Evolutionary conservation across 1,284 basidiomycete genomes (phyloP), one percentile per base, ranked within the genome.

Genomic region (Tilletiaria anomala): DNA sequence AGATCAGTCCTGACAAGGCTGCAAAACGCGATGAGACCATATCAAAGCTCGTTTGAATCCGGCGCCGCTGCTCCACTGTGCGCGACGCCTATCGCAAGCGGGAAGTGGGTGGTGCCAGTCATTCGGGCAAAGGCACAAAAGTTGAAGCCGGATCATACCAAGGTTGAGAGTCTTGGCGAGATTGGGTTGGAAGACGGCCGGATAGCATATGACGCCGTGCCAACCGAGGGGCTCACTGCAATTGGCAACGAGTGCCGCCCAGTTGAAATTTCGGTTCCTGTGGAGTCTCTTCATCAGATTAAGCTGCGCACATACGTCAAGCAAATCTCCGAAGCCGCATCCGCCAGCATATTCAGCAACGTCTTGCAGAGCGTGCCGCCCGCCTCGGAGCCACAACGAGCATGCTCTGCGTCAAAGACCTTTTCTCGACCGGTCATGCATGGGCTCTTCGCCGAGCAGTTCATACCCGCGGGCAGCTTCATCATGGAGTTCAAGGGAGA

Each of bases 351-450:
- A 35, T 63, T 65, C 31, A 50, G 41, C 46, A 57, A 61, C 19
- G 42, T 64, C 10, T 35, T 54, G 16, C 51, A 55, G 18, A 46
- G 48, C 37, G 53, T 43, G 29, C 47, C 44, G 6, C 38, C 49
- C 8, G 47, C 54, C 14, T 54, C 51, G 32, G 48, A 58, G 43
- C 59, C 57, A 1, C 56, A 60, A 33, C 41, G 53, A 18, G 44
- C 51, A 5, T 63, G 58, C 58, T 54, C 76, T 76, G 49, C 61
- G 0, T 54, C 61, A 4, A 56, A 58, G 17, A 59, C 67, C 14
- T 69, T 70, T 46, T 68, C 69, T 1, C 50, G 66, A 23, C 64
- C 69, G 0, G 64, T 59, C 18, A 65, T 65, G 43, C 67, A 71
- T 39, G 71, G 68, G 6, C 54, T 71, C 12, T 70, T 70, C 43